Conservation (phyloP, 495 filamentous ascomycete species). For the Schizothecium vesticola region DNA sequence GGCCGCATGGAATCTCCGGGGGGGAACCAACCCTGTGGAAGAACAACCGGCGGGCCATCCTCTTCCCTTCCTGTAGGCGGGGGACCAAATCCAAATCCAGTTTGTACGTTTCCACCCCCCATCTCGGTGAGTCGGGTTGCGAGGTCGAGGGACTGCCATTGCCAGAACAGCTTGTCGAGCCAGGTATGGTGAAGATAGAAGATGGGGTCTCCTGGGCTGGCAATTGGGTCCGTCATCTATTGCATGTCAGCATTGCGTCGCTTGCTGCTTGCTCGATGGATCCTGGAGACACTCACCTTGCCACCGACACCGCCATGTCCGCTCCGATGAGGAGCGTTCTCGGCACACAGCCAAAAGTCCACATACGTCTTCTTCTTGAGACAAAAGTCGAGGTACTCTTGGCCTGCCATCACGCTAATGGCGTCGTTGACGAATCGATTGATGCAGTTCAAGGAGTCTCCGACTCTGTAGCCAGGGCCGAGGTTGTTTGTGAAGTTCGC, state of each 20-base stretch:
- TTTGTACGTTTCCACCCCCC: conserved; percentile 19
- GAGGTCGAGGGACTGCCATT: conserved; percentile 55
- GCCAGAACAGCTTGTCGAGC: conserved; percentile 65
- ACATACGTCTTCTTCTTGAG: neutral
- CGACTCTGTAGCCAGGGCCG: conserved; percentile 1
- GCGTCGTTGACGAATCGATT: neutral
- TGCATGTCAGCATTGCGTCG: neutral
- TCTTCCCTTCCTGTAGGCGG: neutral
- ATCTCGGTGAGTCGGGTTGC: conserved; percentile 29
- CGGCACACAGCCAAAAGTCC: conserved; percentile 6
- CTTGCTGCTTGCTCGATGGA: neutral
- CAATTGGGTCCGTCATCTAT: conserved; percentile 43
- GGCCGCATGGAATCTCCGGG: neutral
- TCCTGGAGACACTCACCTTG: neutral
- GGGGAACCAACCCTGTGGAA: neutral
- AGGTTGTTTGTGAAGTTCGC: conserved; percentile 6
- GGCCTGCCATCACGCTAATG: neutral
- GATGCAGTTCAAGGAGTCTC: conserved; percentile 6
- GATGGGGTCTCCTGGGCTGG: conserved; percentile 54
- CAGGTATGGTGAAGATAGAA: conserved; percentile 69
- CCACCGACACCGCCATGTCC: conserved; percentile 6
- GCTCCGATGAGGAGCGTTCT: conserved; percentile 3
- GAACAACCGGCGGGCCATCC: neutral
- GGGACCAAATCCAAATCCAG: neutral
- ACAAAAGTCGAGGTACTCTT: neutral